Conservation (phyloP, 2,329 filamentous ascomycete species). For the Escovopsis sp. region DNA sequence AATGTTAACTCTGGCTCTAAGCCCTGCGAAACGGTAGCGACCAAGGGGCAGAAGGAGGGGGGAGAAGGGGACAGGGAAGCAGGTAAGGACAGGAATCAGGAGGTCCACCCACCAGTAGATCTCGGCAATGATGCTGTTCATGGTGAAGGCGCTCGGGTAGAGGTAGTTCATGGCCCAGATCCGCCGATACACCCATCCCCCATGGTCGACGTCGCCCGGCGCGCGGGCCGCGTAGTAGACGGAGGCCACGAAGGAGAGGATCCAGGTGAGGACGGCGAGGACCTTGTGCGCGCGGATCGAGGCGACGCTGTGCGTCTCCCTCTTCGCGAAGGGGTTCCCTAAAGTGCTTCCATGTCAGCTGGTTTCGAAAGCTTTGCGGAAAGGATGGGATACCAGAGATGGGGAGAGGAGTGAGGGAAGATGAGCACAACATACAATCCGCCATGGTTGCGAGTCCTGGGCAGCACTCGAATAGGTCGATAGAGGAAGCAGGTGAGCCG, state of each 20-base stretch:
- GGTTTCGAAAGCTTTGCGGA: too few relatives aligned
- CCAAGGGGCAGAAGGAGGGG: not conserved
- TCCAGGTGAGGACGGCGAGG: slow-evolving; percentile 58
- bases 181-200: slow-evolving; percentile 38
- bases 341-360: not conserved
- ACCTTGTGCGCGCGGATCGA: slow-evolving; percentile 61
- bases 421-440: too few relatives aligned
- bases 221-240: slow-evolving; percentile 57
- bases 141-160: slow-evolving; percentile 56
- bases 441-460: too few relatives aligned
- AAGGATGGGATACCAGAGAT: too few relatives aligned
- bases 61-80: too few relatives aligned
- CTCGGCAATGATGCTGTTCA: slow-evolving; percentile 47
- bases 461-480: too few relatives aligned
- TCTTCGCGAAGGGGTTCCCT: slow-evolving; percentile 66
- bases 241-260: slow-evolving; percentile 54
- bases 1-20: not conserved
- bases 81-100: too few relatives aligned
- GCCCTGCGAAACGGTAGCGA: not conserved
- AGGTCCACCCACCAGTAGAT: slow-evolving; percentile 55
- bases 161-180: slow-evolving; percentile 62
- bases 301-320: slow-evolving; percentile 45
- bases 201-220: slow-evolving; percentile 53
- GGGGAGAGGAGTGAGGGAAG: too few relatives aligned
- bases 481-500: too few relatives aligned